Percentiles rank a stretch among this genome's conserved stretches.
These are phyloP conservation scores for Fragilaria radians DNA, from an alignment of 108 stramenopile species.

Conservation along the genomic window DNA sequence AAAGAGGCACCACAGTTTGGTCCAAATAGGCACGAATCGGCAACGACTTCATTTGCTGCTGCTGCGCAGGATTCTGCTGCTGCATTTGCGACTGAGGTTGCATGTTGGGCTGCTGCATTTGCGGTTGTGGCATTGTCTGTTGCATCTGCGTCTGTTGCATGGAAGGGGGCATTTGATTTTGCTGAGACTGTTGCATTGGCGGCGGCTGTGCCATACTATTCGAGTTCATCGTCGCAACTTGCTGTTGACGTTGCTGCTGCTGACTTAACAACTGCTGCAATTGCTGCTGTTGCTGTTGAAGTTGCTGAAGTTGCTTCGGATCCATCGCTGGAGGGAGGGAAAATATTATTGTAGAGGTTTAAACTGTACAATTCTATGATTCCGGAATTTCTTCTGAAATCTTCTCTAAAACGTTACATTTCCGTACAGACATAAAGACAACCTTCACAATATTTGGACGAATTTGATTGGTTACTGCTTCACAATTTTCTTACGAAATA, in stretches of 20 bases:
- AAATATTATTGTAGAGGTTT: too few species aligned
- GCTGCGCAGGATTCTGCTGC: background rate
- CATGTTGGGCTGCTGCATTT: conserved; percentile 9
- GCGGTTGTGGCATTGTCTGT: conserved; percentile 19
- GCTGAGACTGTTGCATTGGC: conserved; percentile 3
- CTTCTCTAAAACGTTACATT: too few species aligned
- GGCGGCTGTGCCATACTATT: conserved; percentile 3
- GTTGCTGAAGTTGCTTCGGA: background rate
- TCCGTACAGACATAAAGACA: too few species aligned
- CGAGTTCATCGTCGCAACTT: background rate
- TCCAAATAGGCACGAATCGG: conserved; percentile 99
- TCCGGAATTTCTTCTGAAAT: too few species aligned
- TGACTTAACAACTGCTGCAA: background rate
- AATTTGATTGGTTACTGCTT: too few species aligned
- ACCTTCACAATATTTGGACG: too few species aligned
- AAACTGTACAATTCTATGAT: too few species aligned
- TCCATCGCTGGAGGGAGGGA: too few species aligned
- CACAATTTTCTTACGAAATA: too few species aligned
- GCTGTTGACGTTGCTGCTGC: conserved; percentile 10
- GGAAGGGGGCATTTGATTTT: background rate
- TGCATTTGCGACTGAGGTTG: conserved; percentile 8
- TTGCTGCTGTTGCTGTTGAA: background rate
- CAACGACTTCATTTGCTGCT: conserved; percentile 61
- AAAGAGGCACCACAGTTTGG: conserved; percentile 98
- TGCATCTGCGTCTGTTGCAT: conserved; percentile 16